Base-by-base conservation (phyloP, 805 yeast genomes). In the Grigorovia humatica region DNA sequence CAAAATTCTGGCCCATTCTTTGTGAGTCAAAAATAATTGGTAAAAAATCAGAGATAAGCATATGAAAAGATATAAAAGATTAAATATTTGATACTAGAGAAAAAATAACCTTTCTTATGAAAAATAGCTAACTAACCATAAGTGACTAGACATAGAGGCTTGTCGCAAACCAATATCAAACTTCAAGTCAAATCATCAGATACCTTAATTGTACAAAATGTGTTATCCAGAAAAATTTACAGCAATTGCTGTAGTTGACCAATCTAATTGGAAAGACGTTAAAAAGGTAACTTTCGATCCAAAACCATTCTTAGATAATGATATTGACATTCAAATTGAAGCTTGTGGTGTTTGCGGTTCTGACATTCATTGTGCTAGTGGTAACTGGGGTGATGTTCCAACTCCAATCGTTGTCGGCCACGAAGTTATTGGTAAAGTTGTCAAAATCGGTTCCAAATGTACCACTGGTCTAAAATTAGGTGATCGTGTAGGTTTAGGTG, bases 401-500 rank as follows among this genome's bases (percentile, higher is more conserved):
- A 51, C 57, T 19, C 57, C 76, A 9, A 74, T 72, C 60, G 72
- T 77, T 57, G 83, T 79, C 15, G 88, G 88, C 38, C 88, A 83
- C 65, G 88, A 83, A 64, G 74, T 83, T 56, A 70, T 83, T 46
- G 88, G 88, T 44, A 70, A 64, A 41, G 82, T 82, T 32, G 71
- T 77, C n/a, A 73, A 70, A 41, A 71, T 83, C 43, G 95, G 93
- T 52, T 57, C 72, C 15, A 69, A 75, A 40, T 80, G 85, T 56
- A 64, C 67, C 9, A 58, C 63, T 9, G 69, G 71, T 54, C 50
- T 74, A 69, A 70, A 77, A 74, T 64, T 82, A 19, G 95, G 95
- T 51, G 83, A 87, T 57, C 74, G 88, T 57, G 93, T 85, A 29
- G 95, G 91, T 51, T 76, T 85, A 5, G 95, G 91, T 51, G 76